These are phyloP conservation scores for Zymoseptoria pseudotritici DNA, from an alignment of 2,329 filamentous ascomycete species.

Conservation along the genomic window DNA sequence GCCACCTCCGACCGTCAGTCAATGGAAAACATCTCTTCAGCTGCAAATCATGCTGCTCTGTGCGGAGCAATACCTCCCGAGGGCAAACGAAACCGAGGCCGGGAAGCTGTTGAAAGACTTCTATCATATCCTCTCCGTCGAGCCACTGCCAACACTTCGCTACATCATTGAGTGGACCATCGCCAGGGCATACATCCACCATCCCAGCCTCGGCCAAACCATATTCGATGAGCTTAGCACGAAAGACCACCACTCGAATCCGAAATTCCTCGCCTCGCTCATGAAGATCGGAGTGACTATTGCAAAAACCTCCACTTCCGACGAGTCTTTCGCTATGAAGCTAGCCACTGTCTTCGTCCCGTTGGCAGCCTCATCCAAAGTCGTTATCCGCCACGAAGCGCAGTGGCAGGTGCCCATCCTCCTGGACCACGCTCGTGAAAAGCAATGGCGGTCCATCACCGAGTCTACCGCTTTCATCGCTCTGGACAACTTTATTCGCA, in stretches of 20 bases:
- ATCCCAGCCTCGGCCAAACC: slow-evolving; percentile 25
- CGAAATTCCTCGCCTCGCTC: slow-evolving; percentile 41
- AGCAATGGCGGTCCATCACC: slow-evolving; percentile 31
- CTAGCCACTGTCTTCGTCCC: slow-evolving; percentile 38
- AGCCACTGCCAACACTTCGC: slow-evolving; percentile 42
- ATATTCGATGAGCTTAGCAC: slow-evolving; percentile 33
- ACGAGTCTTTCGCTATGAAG: slow-evolving; percentile 32
- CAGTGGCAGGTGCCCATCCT: slow-evolving; percentile 42
- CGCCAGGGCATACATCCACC: slow-evolving; percentile 35
- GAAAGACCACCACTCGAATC: slow-evolving; percentile 40
- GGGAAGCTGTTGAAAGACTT: slow-evolving; percentile 32
- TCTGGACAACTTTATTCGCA: slow-evolving; percentile 38
- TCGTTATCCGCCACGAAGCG: slow-evolving; percentile 47
- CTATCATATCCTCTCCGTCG: slow-evolving; percentile 36
- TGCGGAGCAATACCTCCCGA: slow-evolving; percentile 30
- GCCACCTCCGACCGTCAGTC: slow-evolving; percentile 37
- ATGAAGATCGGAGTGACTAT: slow-evolving; percentile 41
- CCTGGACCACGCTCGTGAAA: slow-evolving; percentile 33
- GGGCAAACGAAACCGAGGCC: slow-evolving; percentile 14
- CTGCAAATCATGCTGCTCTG: slow-evolving; percentile 41
- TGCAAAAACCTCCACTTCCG: slow-evolving; percentile 31
- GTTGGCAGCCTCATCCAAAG: slow-evolving; percentile 42
- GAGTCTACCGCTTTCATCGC: slow-evolving; percentile 36
- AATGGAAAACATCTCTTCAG: slow-evolving; percentile 44
- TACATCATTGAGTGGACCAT: slow-evolving; percentile 44